These are phyloP conservation scores for Pascua sp. DNA, from an alignment of 1,284 basidiomycete species.

Conservation along the genomic window DNA sequence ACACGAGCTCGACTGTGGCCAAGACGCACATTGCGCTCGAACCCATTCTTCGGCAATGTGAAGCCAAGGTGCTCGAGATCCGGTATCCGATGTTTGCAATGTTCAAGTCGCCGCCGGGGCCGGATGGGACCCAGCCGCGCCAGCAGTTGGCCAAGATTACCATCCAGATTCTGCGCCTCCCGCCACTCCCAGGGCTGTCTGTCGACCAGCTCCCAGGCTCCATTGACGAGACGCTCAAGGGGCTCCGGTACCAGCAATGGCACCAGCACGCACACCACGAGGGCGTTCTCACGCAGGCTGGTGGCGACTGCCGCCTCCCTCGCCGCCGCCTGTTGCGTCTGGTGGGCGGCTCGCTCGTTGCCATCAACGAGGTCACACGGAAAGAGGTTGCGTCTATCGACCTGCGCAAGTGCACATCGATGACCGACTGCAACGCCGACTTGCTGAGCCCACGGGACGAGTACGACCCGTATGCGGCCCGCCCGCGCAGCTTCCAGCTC, in stretches of 20 bases:
- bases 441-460: constrained; percentile 46
- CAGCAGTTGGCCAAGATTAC: constrained; percentile 69
- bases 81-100: constrained; percentile 76
- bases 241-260: constrained; percentile 82
- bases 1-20: constrained; percentile 60
- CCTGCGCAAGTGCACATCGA: constrained; percentile 71
- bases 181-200: constrained; percentile 76
- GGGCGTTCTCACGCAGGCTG: constrained; percentile 88
- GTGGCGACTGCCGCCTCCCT: constrained; percentile 93
- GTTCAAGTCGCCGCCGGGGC: constrained; percentile 34
- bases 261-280: constrained; percentile 87
- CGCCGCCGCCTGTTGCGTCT: constrained; percentile 80
- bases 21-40: constrained; percentile 80
- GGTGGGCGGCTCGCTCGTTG: constrained; percentile 79
- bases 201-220: constrained; percentile 78
- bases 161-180: constrained; percentile 82
- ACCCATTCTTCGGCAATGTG: constrained; percentile 73
- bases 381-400: constrained; percentile 86
- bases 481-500: constrained; percentile 75
- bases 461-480: constrained; percentile 61
- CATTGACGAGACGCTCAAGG: constrained; percentile 86
- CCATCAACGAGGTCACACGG: constrained; percentile 92
- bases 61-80: constrained; percentile 76
- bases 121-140: constrained; percentile 54
- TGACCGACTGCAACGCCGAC: constrained; percentile 63